Evolutionary conservation across 1,139 yeast genomes (phyloP), one percentile per base, ranked within the genome.

Genomic region (Suhomyces panamericanus): DNA sequence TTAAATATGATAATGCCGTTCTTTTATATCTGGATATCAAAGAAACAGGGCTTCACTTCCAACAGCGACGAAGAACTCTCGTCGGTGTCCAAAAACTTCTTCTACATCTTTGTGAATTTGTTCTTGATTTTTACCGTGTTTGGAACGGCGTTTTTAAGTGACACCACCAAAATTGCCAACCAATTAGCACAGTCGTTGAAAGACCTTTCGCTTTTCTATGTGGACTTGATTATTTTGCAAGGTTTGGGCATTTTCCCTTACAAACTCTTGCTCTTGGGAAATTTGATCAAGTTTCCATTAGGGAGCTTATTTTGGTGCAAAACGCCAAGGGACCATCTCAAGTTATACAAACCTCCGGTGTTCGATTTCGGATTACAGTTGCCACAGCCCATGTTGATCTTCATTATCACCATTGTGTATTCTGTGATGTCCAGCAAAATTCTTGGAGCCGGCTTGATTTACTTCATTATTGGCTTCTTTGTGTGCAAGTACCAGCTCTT

Each of bases 211-310:
- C 66, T 85, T 39, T 86, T 86, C 55, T 86, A 86, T 60, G 89
- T 84, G 46, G 89, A 85, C 60, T 74, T 85, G 59, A 85, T 85
- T 41, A 70, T 85, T 35, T 72, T 86, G 43, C 93, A 86, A 66
- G 93, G 93, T 3, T 67, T 86, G 46, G 93, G 90, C 8, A 80
- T 86, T 78, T 83, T 84, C 60, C 95, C 93, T 0, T 83, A 83
- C 57, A 81, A 85, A 55, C 65, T 86, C 24, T 59, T 83, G 10
- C 77, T 69, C 66, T 49, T 83, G 75, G 65, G 83, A 63, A 63
- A 63, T 35, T 53, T 73, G 35, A 59, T 71, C 24, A 57, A 65
- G 41, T 56, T 52, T 41, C 58, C 58, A 0, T 41, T 56, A 31
- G 44, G 49, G 12, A 47, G 46, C 12, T 36, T 50, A 29, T 50